Evolutionary conservation across 2,329 filamentous ascomycete species (phyloP).

Genomic region (Phaeoacremonium minimum): DNA sequence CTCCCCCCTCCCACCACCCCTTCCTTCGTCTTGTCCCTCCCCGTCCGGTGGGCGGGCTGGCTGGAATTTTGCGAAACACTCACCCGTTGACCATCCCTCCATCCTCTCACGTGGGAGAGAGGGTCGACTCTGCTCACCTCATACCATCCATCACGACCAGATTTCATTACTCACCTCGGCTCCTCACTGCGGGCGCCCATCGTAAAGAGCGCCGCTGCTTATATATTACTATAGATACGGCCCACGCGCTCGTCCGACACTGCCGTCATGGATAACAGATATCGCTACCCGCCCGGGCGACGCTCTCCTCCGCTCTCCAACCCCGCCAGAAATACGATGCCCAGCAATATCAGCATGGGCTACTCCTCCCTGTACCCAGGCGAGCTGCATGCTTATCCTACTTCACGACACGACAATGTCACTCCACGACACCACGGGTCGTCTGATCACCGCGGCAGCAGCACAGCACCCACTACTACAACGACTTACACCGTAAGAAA

Average conservation of each 20-base stretch:
- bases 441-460: constrained; percentile 20
- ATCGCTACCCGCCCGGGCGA: constrained; percentile 34
- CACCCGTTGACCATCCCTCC: background rate
- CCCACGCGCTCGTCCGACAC: constrained; percentile 4
- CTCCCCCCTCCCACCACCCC: background rate
- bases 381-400: constrained; percentile 50
- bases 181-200: no score
- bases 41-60: no score
- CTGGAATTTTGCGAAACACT: no score
- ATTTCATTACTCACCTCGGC: no score
- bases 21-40: background rate
- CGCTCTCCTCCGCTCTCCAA: constrained; percentile 39
- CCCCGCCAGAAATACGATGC: constrained; percentile 50
- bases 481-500: constrained; percentile 54
- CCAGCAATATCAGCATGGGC: constrained; percentile 36
- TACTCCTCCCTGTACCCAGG: constrained; percentile 46
- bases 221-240: no score
- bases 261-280: constrained; percentile 42
- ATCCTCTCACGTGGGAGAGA: background rate
- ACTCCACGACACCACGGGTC: constrained; percentile 19
- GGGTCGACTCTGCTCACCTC: background rate
- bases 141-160: background rate
- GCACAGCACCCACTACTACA: constrained; percentile 34
- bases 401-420: constrained; percentile 23
- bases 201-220: no score